Evolutionary conservation across 495 filamentous ascomycete species (phyloP).

Genomic region (Mytilinidion resinicola): DNA sequence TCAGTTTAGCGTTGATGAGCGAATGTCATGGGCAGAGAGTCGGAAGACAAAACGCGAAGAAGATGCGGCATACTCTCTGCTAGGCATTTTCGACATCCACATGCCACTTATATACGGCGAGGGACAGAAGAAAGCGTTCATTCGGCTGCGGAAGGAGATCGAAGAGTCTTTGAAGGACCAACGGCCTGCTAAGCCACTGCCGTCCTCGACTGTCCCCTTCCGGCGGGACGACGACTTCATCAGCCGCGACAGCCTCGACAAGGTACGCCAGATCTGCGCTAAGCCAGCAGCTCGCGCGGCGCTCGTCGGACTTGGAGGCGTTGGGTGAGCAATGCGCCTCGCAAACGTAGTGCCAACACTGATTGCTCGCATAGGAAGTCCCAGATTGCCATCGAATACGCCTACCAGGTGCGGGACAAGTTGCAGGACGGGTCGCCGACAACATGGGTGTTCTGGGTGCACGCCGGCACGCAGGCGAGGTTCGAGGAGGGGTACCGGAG

Average conservation of each 20-base stretch:
- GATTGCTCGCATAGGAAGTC: background rate
- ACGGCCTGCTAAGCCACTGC: no score
- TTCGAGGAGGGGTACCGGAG: conserved; percentile 3
- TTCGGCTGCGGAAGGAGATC: background rate
- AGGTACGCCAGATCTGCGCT: background rate
- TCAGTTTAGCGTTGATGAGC: conserved; percentile 7
- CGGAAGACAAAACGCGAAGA: background rate
- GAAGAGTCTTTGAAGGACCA: no score
- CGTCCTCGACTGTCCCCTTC: background rate
- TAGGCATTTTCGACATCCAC: conserved; percentile 3
- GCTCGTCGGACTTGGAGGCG: no score
- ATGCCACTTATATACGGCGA: no score
- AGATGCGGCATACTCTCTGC: conserved; percentile 2
- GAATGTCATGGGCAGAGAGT: no score
- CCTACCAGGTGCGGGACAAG: background rate
- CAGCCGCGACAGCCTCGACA: background rate
- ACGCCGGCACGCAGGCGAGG: background rate
- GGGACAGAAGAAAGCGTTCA: background rate
- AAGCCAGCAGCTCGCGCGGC: background rate
- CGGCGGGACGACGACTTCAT: background rate
- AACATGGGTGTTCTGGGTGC: conserved; percentile 1
- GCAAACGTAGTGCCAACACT: background rate
- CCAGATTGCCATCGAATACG: background rate
- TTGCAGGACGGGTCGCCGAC: no score
- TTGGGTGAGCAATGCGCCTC: background rate